phyloP scores from a whole-genome alignment of 106 monocot genomes.

The Acorus calamus region DNA sequence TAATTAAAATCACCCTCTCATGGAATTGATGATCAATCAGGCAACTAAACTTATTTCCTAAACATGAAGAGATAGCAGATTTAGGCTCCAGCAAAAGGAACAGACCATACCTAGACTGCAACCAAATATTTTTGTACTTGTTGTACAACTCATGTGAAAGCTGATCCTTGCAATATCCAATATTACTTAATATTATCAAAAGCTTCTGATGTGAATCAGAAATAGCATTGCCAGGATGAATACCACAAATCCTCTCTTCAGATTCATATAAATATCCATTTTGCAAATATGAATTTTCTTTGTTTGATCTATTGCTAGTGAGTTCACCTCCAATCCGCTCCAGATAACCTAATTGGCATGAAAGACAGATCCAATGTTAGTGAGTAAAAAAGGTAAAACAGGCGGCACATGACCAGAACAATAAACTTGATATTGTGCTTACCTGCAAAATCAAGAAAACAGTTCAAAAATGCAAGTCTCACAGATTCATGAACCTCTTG shows the following conservation, averaged over 20 bases:
- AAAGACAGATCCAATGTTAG: conserved; percentile 2
- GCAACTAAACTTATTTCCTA: too few species aligned
- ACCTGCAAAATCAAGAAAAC: conserved; percentile 94
- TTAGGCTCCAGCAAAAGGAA: not conserved
- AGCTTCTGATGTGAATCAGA: conserved; percentile 67
- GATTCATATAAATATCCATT: conserved; percentile 45
- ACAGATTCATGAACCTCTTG: conserved; percentile 88
- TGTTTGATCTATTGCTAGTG: conserved; percentile 39
- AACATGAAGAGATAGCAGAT: too few species aligned
- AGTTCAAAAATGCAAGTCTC: conserved; percentile 82
- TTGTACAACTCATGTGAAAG: conserved; percentile 61
- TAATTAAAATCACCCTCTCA: too few species aligned
- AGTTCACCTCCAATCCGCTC: conserved; percentile 71
- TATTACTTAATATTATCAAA: conserved; percentile 82
- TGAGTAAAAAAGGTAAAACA: not conserved
- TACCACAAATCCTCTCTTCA: conserved; percentile 26
- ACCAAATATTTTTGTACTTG: conserved; percentile 87
- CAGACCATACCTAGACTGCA: conserved; percentile 43
- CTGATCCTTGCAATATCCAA: conserved; percentile 97
- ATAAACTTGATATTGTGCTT: not conserved
- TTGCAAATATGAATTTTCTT: conserved; percentile 40
- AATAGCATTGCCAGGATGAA: conserved; percentile 26
- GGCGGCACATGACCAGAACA: not conserved
- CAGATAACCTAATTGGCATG: conserved; percentile 60
- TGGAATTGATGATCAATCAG: too few species aligned